phyloP scores from a whole-genome alignment of 148 eudicot species.

The Heliosperma pusillum region DNA sequence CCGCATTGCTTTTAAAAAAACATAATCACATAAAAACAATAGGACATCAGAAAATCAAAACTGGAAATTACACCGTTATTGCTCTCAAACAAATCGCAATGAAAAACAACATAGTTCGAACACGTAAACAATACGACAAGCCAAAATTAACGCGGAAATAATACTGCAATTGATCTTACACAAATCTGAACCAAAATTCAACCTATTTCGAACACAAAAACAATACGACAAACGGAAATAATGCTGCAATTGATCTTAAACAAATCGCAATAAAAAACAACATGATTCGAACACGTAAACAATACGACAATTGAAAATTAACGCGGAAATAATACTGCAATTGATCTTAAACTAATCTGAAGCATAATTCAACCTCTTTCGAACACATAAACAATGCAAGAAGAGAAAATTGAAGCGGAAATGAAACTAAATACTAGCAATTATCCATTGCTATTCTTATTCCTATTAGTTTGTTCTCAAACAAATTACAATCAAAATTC shows the following conservation, averaged over 20 bases:
- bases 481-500: too few species aligned
- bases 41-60: too few species aligned
- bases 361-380: background rate
- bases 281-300: background rate
- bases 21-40: background rate
- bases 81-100: too few species aligned
- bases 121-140: background rate
- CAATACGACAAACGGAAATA: background rate
- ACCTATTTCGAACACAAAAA: conserved; percentile 6
- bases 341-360: background rate
- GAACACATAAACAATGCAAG: conserved; percentile 1
- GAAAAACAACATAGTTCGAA: background rate
- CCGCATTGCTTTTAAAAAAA: too few species aligned
- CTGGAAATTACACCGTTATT: too few species aligned
- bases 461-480: too few species aligned
- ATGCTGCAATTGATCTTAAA: too few species aligned
- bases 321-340: background rate
- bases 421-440: too few species aligned
- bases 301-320: conserved; percentile 2
- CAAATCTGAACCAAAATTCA: background rate
- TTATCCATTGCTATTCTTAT: too few species aligned
- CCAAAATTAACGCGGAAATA: background rate
- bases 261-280: background rate
- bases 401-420: background rate
- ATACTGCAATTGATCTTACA: background rate